A percentile compares a stretch with the other conserved stretches of the same genome.
phyloP scores from a whole-genome alignment of 345 rosid genomes.

The Ceriops tagal region DNA sequence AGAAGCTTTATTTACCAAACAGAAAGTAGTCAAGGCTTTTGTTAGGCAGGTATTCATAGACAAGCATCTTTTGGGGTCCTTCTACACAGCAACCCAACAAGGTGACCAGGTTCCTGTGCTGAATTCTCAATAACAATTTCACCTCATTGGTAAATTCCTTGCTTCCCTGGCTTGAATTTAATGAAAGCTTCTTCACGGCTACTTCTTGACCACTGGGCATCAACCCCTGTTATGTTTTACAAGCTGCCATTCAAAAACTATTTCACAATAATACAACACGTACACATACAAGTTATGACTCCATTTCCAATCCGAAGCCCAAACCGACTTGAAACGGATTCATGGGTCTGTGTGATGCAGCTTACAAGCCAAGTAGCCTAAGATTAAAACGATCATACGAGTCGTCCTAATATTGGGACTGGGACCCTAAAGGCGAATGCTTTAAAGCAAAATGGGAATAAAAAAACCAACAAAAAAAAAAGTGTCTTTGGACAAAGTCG shows the following conservation, averaged over 20 bases:
- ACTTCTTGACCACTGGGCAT: constrained; percentile 27
- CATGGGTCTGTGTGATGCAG: too few relatives aligned
- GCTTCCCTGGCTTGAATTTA: constrained; percentile 26
- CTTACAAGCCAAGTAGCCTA: too few relatives aligned
- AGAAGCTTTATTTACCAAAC: constrained; percentile 14
- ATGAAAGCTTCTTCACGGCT: constrained; percentile 34
- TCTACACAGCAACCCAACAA: constrained; percentile 31
- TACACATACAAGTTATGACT: not conserved
- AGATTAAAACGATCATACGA: too few relatives aligned
- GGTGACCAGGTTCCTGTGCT: constrained; percentile 30
- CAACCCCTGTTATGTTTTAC: constrained; percentile 19
- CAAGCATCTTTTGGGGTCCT: constrained; percentile 35
- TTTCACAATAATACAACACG: not conserved
- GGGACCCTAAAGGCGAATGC: too few relatives aligned
- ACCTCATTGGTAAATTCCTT: constrained; percentile 32
- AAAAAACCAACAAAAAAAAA: not conserved
- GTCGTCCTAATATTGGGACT: too few relatives aligned
- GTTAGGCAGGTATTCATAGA: constrained; percentile 33
- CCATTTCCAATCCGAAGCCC: not conserved
- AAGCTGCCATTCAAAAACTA: not conserved
- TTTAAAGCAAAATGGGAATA: too few relatives aligned
- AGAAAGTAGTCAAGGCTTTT: constrained; percentile 34
- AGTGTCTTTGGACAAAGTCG: not conserved
- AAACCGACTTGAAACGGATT: too few relatives aligned
- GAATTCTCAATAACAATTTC: constrained; percentile 23